phyloP scores from a whole-genome alignment of 2,329 filamentous ascomycete genomes.

The Pseudogymnoascus sp. region DNA sequence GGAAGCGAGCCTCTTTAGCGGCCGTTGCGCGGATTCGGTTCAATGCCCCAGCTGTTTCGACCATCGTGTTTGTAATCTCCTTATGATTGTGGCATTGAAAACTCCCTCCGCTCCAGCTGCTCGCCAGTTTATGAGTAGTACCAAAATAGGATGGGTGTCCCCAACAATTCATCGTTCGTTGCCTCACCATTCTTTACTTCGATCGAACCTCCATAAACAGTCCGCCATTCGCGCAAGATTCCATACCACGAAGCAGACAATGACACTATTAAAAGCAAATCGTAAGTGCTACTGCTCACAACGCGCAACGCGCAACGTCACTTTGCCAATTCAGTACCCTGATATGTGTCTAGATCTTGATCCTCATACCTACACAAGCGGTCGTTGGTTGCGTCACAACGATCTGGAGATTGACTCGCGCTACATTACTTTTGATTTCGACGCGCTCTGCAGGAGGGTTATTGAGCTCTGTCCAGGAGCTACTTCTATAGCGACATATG shows the following conservation, averaged over 20 bases:
- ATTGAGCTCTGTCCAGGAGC: conserved; percentile 33
- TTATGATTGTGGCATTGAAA: no score
- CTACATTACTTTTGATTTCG: conserved; percentile 34
- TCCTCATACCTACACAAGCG: conserved; percentile 30
- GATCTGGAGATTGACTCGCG: conserved; percentile 30
- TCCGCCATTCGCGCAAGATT: neutral
- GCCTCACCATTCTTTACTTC: neutral
- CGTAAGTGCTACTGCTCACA: neutral
- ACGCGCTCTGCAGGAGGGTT: conserved; percentile 31
- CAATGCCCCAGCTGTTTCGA: neutral
- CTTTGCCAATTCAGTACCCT: neutral
- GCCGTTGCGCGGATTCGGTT: neutral
- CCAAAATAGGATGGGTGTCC: no score
- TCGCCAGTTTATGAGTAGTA: no score
- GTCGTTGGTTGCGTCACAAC: conserved; percentile 34
- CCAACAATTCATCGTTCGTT: neutral
- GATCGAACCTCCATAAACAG: neutral
- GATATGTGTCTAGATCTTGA: conserved; percentile 16
- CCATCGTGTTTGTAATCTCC: neutral
- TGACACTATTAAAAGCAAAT: neutral
- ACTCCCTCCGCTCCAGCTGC: no score
- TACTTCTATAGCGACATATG: conserved; percentile 27
- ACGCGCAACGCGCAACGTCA: neutral
- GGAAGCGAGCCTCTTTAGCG: neutral
- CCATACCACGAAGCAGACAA: neutral